Conservation (phyloP, 2,329 filamentous ascomycete species). For the Aspergillus sp. region DNA sequence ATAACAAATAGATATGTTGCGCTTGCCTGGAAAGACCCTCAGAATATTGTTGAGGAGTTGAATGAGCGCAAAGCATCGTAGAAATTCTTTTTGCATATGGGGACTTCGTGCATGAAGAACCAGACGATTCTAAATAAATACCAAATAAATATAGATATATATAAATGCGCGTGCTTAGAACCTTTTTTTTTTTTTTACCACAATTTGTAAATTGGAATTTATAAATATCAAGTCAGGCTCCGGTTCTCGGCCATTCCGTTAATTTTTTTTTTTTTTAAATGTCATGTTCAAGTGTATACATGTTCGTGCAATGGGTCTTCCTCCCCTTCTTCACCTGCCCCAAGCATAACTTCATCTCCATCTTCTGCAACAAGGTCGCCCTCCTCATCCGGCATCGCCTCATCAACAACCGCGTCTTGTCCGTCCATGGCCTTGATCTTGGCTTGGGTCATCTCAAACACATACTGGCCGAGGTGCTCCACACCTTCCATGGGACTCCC, state of each 20-base stretch:
- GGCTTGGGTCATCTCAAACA: slow-evolving; percentile 89
- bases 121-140: neutral
- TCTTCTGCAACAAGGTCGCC: slow-evolving; percentile 30
- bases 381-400: slow-evolving; percentile 30
- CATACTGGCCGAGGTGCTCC: slow-evolving; percentile 93
- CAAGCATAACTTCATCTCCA: slow-evolving; percentile 37
- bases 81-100: neutral
- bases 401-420: slow-evolving; percentile 39
- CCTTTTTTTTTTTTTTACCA: neutral
- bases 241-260: neutral
- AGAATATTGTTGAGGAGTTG: slow-evolving; percentile 61
- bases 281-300: slow-evolving; percentile 11
- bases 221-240: neutral
- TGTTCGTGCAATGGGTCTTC: slow-evolving; percentile 36
- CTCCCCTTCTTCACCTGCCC: slow-evolving; percentile 34
- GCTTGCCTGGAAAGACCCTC: slow-evolving; percentile 61
- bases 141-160: neutral
- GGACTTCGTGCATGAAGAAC: neutral
- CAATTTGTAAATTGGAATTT: neutral
- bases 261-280: neutral
- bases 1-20: slow-evolving; percentile 52
- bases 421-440: slow-evolving; percentile 61
- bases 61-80: slow-evolving; percentile 9
- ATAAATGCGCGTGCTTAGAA: no score
- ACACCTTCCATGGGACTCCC: slow-evolving; percentile 80